These are phyloP conservation scores for Colletotrichum acutatum DNA, from an alignment of 2,329 filamentous ascomycete genomes.

Conservation along the genomic window DNA sequence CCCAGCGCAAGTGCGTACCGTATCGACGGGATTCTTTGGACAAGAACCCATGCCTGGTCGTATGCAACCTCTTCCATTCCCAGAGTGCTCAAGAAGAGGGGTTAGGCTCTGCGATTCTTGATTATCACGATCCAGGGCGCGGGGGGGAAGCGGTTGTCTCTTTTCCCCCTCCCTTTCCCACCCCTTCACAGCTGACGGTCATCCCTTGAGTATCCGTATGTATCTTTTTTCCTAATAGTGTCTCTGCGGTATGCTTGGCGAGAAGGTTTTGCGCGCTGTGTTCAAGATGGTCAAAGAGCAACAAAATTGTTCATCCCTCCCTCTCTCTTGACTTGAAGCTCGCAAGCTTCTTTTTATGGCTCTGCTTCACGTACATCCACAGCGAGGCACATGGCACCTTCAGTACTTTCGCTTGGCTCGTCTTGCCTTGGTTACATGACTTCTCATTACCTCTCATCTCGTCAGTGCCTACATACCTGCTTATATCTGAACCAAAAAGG, in stretches of 20 bases:
- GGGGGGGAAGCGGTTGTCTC: background rate
- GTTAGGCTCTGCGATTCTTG: background rate
- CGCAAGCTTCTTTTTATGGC: background rate
- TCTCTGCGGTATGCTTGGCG: background rate
- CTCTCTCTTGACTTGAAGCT: background rate
- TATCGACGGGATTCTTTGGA: background rate
- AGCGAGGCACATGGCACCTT: background rate
- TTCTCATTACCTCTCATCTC: too few species aligned
- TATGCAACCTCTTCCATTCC: background rate
- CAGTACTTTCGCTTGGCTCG: background rate
- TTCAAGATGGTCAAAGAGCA: background rate
- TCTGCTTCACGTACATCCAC: background rate
- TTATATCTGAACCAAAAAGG: background rate
- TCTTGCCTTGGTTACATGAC: background rate
- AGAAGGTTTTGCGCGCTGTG: background rate
- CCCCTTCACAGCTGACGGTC: background rate
- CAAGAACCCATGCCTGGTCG: background rate
- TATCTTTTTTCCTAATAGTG: background rate
- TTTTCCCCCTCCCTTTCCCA: background rate
- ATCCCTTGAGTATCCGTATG: background rate
- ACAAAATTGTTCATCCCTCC: background rate
- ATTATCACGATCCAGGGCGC: background rate
- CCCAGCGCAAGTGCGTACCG: background rate
- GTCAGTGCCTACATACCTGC: background rate
- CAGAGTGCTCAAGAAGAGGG: background rate